Conservation (phyloP, 2,329 filamentous ascomycete genomes). For the Cytospora schulzeri region DNA sequence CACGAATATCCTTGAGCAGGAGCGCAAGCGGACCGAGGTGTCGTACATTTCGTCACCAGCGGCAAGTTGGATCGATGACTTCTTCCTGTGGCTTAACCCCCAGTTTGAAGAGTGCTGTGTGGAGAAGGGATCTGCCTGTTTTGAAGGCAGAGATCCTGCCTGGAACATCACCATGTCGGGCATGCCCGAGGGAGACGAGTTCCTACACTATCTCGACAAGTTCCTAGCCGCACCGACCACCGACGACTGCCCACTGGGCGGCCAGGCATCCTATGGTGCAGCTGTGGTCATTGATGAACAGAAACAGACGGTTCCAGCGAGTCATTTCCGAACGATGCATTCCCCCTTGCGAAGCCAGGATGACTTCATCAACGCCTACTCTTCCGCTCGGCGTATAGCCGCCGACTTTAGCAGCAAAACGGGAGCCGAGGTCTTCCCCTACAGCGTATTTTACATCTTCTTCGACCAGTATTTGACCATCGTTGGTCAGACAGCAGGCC, state of each 20-base stretch:
- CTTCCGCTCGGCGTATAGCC: constrained; percentile 85
- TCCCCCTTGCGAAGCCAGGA: constrained; percentile 83
- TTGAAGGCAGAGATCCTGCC: constrained; percentile 71
- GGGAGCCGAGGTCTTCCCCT: constrained; percentile 85
- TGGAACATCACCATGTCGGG: constrained; percentile 91
- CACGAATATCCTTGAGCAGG: constrained; percentile 88
- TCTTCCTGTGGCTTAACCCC: constrained; percentile 95
- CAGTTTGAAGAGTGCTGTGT: constrained; percentile 73
- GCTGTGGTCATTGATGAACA: constrained; percentile 78
- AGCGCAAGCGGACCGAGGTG: constrained; percentile 83
- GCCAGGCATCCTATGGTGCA: constrained; percentile 82
- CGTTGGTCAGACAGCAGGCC: constrained; percentile 72
- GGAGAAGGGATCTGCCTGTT: constrained; percentile 73
- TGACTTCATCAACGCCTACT: constrained; percentile 92
- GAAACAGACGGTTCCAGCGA: constrained; percentile 70
- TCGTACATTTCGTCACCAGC: constrained; percentile 88
- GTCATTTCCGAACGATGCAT: constrained; percentile 90
- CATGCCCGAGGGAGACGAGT: constrained; percentile 93
- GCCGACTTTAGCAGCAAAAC: constrained; percentile 71
- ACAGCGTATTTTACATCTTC: constrained; percentile 98
- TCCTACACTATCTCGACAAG: constrained; percentile 79
- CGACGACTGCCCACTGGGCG: constrained; percentile 83
- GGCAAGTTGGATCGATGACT: constrained; percentile 97
- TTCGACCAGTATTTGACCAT: constrained; percentile 96
- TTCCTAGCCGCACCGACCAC: constrained; percentile 82